Conservation (phyloP, 176 grass and related monocot species). For the Saccharum officinarum region DNA sequence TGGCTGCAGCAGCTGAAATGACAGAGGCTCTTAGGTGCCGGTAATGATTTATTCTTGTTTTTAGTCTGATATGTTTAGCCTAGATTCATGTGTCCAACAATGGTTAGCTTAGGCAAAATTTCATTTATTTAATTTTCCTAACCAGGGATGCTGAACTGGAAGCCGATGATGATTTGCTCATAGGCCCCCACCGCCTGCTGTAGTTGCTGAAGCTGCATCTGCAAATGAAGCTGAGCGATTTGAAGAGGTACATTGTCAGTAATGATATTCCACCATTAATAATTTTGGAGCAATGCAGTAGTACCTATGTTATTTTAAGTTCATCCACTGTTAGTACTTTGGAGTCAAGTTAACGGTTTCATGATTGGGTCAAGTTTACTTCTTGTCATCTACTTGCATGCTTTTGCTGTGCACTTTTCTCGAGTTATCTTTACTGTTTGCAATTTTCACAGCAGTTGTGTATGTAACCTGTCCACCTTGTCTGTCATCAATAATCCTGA, state of each 20-base stretch:
- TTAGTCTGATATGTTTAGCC: slow-evolving; percentile 2
- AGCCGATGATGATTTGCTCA: slow-evolving; percentile 78
- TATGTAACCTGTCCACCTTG: background rate
- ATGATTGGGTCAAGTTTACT: background rate
- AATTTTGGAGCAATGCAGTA: background rate
- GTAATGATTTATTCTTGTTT: slow-evolving; percentile 29
- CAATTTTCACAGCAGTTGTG: background rate
- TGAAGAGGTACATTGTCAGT: slow-evolving; percentile 74
- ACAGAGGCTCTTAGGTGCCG: slow-evolving; percentile 81
- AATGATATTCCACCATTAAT: background rate
- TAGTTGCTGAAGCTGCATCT: slow-evolving; percentile 89
- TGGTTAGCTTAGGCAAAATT: background rate
- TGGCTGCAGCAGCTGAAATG: slow-evolving; percentile 93
- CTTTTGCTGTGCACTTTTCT: background rate
- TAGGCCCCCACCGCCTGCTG: slow-evolving; percentile 92
- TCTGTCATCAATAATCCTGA: background rate
- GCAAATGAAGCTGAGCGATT: slow-evolving; percentile 99
- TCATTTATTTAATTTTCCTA: slow-evolving; percentile 27
- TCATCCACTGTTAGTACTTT: slow-evolving; percentile 1
- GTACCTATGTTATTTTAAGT: slow-evolving; percentile 5
- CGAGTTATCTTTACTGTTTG: background rate
- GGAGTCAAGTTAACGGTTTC: background rate
- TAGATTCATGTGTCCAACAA: background rate
- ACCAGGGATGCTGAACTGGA: slow-evolving; percentile 84
- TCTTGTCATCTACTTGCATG: background rate